A percentile compares a stretch with the other conserved stretches of the same genome.
phyloP scores from a whole-genome alignment of 331 rosid species.

The Cydonia oblonga region DNA sequence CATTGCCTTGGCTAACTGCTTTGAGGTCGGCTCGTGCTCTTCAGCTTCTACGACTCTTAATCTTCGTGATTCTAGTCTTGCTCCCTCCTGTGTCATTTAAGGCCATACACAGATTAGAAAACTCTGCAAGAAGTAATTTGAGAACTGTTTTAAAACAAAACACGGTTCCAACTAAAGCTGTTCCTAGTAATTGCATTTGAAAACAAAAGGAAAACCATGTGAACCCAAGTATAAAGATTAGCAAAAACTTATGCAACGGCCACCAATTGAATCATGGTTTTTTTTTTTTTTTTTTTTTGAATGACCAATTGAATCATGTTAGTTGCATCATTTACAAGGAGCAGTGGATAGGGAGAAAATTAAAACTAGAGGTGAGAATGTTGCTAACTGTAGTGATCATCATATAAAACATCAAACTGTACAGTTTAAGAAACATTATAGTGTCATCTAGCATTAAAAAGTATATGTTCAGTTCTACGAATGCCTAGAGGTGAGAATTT shows the following conservation, averaged over 20 bases:
- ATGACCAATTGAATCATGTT: neutral
- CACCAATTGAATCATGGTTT: too few relatives aligned
- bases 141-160: neutral
- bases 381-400: neutral
- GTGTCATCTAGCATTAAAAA: neutral
- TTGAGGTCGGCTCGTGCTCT: slow-evolving; percentile 26
- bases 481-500: neutral
- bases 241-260: too few relatives aligned
- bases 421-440: neutral
- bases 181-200: neutral
- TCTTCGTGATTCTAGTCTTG: slow-evolving; percentile 37
- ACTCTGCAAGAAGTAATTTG: neutral
- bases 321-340: neutral
- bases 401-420: neutral
- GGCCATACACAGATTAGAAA: neutral
- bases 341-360: neutral
- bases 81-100: slow-evolving; percentile 43
- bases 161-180: neutral
- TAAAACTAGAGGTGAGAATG: neutral
- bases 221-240: neutral
- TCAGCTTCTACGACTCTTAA: slow-evolving; percentile 26
- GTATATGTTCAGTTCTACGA: neutral
- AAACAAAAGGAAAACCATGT: neutral
- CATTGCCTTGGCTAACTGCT: slow-evolving; percentile 21
- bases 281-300: too few relatives aligned